phyloP scores from a whole-genome alignment of 2,329 filamentous ascomycete genomes.

The Hysterium pulicare region DNA sequence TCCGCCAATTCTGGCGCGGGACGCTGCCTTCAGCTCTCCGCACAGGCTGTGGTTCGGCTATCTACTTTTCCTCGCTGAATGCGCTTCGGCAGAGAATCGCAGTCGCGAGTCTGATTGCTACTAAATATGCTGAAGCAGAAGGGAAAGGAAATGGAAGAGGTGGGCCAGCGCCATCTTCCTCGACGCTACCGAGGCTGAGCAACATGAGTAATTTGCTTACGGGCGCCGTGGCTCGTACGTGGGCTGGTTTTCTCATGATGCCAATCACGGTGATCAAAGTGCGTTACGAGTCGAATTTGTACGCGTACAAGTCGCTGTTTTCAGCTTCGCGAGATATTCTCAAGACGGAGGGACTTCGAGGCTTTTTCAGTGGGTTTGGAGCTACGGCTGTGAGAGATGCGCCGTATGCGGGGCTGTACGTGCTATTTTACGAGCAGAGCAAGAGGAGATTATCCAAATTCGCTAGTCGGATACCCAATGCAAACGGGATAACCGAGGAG shows the following conservation, averaged over 20 bases:
- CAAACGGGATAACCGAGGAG: conserved; percentile 14
- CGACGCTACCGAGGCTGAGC: conserved; percentile 74
- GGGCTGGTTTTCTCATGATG: conserved; percentile 89
- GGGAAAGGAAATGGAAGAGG: conserved; percentile 11
- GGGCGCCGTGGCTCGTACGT: conserved; percentile 77
- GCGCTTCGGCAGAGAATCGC: conserved; percentile 69
- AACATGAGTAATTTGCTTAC: conserved; percentile 82
- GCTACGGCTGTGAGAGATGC: conserved; percentile 91
- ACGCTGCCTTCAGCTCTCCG: conserved; percentile 89
- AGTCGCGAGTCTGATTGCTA: conserved; percentile 33
- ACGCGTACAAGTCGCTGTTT: conserved; percentile 73
- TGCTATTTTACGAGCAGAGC: conserved; percentile 85
- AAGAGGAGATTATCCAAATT: conserved; percentile 59
- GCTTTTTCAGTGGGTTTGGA: conserved; percentile 91
- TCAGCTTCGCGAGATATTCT: conserved; percentile 73
- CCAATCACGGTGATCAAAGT: conserved; percentile 96
- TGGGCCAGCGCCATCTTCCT: conserved; percentile 49
- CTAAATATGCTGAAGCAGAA: conserved; percentile 3
- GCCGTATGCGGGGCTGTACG: conserved; percentile 94
- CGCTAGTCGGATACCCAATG: conserved; percentile 29
- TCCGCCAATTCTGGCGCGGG: conserved; percentile 83
- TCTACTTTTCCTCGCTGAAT: conserved; percentile 92
- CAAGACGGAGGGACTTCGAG: conserved; percentile 67
- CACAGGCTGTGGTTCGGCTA: conserved; percentile 85
- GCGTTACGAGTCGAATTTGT: conserved; percentile 85